phyloP scores from a whole-genome alignment of 2,329 filamentous ascomycete genomes.

The Nothomitra cinnamomea region DNA sequence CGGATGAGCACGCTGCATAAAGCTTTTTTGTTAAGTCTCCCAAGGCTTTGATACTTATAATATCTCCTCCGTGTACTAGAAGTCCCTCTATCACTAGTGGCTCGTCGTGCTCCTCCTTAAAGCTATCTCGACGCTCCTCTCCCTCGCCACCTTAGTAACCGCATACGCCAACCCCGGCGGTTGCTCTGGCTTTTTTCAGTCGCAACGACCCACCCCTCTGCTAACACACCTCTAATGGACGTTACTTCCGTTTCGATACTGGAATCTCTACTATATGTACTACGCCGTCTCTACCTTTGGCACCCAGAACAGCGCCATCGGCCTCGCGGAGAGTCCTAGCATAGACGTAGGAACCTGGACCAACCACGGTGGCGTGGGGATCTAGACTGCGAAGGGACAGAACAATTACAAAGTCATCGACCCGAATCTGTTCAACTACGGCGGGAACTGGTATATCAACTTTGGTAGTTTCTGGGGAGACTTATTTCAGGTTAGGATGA shows the following conservation, averaged over 20 bases:
- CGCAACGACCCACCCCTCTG: slow-evolving; percentile 33
- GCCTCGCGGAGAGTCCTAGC: slow-evolving; percentile 32
- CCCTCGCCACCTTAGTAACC: neutral
- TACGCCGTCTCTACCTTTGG: slow-evolving; percentile 49
- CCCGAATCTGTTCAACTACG: slow-evolving; percentile 30
- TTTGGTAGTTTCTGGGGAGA: slow-evolving; percentile 56
- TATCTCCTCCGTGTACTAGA: too few relatives aligned
- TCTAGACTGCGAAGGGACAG: slow-evolving; percentile 6
- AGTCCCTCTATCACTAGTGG: too few relatives aligned
- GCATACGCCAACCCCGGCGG: slow-evolving; percentile 24
- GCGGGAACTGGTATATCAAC: slow-evolving; percentile 31
- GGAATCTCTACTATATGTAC: slow-evolving; percentile 44
- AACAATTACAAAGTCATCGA: slow-evolving; percentile 36
- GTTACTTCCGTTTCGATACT: slow-evolving; percentile 36
- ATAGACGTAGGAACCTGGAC: slow-evolving; percentile 22
- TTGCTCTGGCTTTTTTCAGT: slow-evolving; percentile 26
- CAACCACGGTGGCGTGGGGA: slow-evolving; percentile 18
- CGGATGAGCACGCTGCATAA: too few relatives aligned
- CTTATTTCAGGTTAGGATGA: slow-evolving; percentile 41
- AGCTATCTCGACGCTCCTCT: too few relatives aligned
- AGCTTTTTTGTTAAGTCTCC: too few relatives aligned
- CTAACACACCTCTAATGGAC: slow-evolving; percentile 28
- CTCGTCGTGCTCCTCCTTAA: too few relatives aligned
- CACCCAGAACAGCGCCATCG: slow-evolving; percentile 43
- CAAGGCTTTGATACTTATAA: too few relatives aligned